Conservation (phyloP, 2,329 filamentous ascomycete genomes). For the Verticillium albo-atrum region DNA sequence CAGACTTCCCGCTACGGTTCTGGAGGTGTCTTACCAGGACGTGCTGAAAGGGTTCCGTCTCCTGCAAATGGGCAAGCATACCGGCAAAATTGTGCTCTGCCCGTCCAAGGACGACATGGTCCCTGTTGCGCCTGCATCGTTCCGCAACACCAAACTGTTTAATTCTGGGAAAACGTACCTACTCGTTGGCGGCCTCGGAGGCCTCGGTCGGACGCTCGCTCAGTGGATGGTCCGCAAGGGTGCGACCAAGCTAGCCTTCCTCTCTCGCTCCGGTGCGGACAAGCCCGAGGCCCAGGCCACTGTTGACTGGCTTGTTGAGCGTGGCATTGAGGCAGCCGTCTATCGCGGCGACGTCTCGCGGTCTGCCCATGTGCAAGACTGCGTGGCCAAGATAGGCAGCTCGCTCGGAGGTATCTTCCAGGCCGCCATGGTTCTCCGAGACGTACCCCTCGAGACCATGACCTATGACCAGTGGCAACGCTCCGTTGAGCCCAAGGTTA, state of each 20-base stretch:
- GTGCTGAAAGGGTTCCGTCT: conserved; percentile 17
- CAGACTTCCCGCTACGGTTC: conserved; percentile 14
- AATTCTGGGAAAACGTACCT: conserved; percentile 20
- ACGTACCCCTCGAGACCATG: conserved; percentile 18
- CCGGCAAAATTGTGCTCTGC: conserved; percentile 30
- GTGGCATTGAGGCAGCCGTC: conserved; percentile 11
- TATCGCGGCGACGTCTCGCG: conserved; percentile 23
- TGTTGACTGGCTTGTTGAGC: conserved; percentile 13
- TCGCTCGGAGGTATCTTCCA: conserved; percentile 33
- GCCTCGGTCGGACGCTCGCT: conserved; percentile 17
- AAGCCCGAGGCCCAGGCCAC: conserved; percentile 10
- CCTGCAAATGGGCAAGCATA: conserved; percentile 21
- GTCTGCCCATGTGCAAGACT: conserved; percentile 16
- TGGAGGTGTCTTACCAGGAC: conserved; percentile 9
- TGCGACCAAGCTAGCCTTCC: conserved; percentile 22
- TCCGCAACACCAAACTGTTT: conserved; percentile 10
- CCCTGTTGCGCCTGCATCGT: conserved; percentile 14
- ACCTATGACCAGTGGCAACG: conserved; percentile 16
- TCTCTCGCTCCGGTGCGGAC: conserved; percentile 18
- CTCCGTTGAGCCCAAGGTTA: conserved; percentile 24
- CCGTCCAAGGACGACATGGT: conserved; percentile 11
- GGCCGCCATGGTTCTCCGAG: conserved; percentile 30
- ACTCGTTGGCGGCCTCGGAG: conserved; percentile 23
- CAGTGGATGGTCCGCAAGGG: conserved; percentile 18
- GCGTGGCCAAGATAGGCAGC: conserved; percentile 13